A percentile compares a stretch with the other conserved stretches of the same genome.
Conservation (phyloP, 345 rosid genomes). For the Lepidium didymum region DNA sequence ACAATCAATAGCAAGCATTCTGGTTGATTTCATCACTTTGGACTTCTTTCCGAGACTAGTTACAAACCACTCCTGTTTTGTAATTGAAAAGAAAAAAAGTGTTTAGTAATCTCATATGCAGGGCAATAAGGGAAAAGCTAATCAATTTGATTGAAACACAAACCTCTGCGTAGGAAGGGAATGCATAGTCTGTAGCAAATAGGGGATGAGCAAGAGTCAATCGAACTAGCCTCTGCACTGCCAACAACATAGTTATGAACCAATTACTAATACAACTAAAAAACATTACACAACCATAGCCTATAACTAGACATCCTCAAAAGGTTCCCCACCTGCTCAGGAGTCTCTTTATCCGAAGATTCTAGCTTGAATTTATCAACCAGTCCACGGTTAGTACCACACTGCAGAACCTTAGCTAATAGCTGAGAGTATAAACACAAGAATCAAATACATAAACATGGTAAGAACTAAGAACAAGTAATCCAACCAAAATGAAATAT, state of each 20-base stretch:
- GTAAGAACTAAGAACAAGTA: not conserved
- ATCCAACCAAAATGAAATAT: not conserved
- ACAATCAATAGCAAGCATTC: slow-evolving; percentile 82
- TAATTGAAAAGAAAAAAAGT: not conserved
- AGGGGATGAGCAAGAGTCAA: slow-evolving; percentile 53
- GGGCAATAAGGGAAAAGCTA: not conserved
- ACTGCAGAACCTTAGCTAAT: slow-evolving; percentile 35
- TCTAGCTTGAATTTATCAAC: slow-evolving; percentile 35
- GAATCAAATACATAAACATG: not conserved
- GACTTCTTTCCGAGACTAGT: slow-evolving; percentile 38
- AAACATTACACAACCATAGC: not conserved
- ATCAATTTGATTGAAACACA: slow-evolving; percentile 5
- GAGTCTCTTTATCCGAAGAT: slow-evolving; percentile 39
- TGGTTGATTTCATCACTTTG: slow-evolving; percentile 36
- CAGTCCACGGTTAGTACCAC: slow-evolving; percentile 35
- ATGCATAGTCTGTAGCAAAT: slow-evolving; percentile 41
- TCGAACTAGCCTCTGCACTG: slow-evolving; percentile 70
- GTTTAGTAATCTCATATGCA: not conserved
- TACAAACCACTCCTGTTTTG: slow-evolving; percentile 63
- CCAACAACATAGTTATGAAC: slow-evolving; percentile 37
- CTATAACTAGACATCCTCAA: not conserved
- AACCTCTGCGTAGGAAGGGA: slow-evolving; percentile 65
- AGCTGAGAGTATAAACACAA: slow-evolving; percentile 30
- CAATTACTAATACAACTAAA: not conserved
- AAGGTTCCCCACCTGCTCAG: slow-evolving; percentile 48